Evolutionary conservation across 2,329 filamentous ascomycete genomes (phyloP).

Genomic region (Aspergillus pseudoglaucus): DNA sequence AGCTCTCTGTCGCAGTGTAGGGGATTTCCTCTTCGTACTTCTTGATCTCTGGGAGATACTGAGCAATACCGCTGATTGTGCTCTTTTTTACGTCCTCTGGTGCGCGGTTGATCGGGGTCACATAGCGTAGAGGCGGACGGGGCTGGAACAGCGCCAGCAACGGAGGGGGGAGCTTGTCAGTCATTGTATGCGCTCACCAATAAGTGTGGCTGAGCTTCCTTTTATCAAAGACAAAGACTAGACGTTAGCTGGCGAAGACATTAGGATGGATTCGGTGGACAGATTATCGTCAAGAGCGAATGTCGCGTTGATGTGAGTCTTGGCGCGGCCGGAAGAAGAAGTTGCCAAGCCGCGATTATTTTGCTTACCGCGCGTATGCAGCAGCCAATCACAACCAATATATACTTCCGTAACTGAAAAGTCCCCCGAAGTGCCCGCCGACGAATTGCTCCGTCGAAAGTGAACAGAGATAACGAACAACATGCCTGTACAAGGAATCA

Average conservation of each 20-base stretch:
- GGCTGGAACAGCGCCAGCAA: slow-evolving; percentile 91
- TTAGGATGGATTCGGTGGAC: background rate
- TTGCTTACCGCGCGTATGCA: slow-evolving; percentile 9
- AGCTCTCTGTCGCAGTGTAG: slow-evolving; percentile 82
- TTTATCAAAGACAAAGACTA: slow-evolving; percentile 10
- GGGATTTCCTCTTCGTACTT: slow-evolving; percentile 72
- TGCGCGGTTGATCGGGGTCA: slow-evolving; percentile 73
- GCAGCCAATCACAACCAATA: slow-evolving; percentile 18
- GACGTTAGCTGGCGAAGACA: slow-evolving; percentile 4
- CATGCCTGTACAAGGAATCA: slow-evolving; percentile 45
- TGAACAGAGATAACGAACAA: slow-evolving; percentile 9
- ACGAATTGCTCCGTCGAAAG: slow-evolving; percentile 1
- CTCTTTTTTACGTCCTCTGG: slow-evolving; percentile 75
- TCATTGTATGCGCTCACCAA: slow-evolving; percentile 56
- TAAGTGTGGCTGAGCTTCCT: slow-evolving; percentile 4
- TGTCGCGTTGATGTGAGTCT: slow-evolving; percentile 13
- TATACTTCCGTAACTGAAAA: slow-evolving; percentile 19
- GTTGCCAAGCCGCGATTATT: slow-evolving; percentile 17
- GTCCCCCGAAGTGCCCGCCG: slow-evolving; percentile 12
- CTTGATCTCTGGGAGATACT: slow-evolving; percentile 65
- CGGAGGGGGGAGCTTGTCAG: slow-evolving; percentile 90
- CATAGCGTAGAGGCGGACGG: slow-evolving; percentile 83
- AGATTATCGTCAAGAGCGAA: slow-evolving; percentile 3
- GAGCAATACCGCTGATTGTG: slow-evolving; percentile 64
- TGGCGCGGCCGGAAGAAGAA: background rate